These are phyloP conservation scores for Phialocephala subalpina DNA, from an alignment of 2,329 filamentous ascomycete genomes.

Conservation along the genomic window DNA sequence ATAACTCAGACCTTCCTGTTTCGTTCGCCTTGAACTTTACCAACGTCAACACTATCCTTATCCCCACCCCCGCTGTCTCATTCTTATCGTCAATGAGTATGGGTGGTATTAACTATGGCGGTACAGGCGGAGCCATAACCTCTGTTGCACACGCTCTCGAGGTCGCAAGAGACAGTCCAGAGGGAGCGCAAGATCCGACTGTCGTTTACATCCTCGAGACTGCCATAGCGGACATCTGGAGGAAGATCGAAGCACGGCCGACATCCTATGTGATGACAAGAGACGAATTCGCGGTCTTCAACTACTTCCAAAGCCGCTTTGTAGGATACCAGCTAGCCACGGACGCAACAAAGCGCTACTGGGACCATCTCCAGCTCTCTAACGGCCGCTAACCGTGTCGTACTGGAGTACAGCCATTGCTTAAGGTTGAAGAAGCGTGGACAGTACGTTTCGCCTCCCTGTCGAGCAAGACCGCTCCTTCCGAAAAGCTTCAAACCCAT, in stretches of 20 bases:
- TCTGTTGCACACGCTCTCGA: constrained; percentile 74
- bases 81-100: constrained; percentile 35
- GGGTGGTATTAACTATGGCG: constrained; percentile 32
- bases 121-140: constrained; percentile 20
- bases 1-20: constrained; percentile 36
- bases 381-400: constrained; percentile 25
- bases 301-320: constrained; percentile 79
- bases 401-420: too few species aligned
- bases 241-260: constrained; percentile 69
- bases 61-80: constrained; percentile 27
- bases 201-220: constrained; percentile 71
- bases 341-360: constrained; percentile 60
- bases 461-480: background rate
- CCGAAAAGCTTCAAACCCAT: background rate
- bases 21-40: constrained; percentile 27
- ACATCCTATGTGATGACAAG: constrained; percentile 75
- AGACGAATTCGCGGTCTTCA: constrained; percentile 87
- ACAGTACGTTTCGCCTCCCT: background rate
- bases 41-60: constrained; percentile 23
- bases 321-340: constrained; percentile 56
- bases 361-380: constrained; percentile 51
- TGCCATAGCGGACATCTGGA: constrained; percentile 72
- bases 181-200: constrained; percentile 67
- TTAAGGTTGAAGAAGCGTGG: background rate
- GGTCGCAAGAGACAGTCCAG: constrained; percentile 76